Evolutionary conservation across 306 rosid species (phyloP).

Genomic region (Leucaena leucocephala): DNA sequence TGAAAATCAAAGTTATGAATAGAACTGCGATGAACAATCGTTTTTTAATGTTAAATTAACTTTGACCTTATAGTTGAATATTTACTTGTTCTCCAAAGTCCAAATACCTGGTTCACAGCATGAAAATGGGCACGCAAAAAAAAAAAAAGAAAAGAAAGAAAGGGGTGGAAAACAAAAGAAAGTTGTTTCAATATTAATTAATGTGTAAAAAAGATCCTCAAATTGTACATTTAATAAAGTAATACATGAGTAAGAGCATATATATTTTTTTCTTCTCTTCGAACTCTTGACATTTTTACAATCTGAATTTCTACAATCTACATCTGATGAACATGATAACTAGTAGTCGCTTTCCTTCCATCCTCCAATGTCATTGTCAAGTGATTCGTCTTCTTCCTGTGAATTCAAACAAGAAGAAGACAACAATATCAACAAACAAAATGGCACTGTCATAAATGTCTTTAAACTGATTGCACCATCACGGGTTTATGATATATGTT

Average conservation of each 20-base stretch:
- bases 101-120: neutral
- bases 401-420: neutral
- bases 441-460: neutral
- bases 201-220: neutral
- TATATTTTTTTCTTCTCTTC: neutral
- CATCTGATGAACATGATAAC: neutral
- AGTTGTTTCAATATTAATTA: neutral
- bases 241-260: neutral
- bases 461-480: conserved; percentile 11
- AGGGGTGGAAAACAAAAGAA: neutral
- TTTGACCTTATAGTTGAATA: neutral
- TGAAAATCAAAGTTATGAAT: neutral
- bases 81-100: neutral
- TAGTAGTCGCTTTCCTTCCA: conserved; percentile 6
- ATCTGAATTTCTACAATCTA: neutral
- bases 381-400: neutral
- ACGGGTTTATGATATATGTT: neutral
- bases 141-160: too few relatives aligned
- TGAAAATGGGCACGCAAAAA: too few relatives aligned
- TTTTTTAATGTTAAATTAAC: too few relatives aligned
- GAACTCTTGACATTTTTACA: neutral
- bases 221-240: neutral
- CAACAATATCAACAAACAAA: neutral
- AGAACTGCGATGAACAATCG: too few relatives aligned
- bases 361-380: neutral